Conservation (phyloP, 2,329 filamentous ascomycete species). For the Verticillium tricorpus region DNA sequence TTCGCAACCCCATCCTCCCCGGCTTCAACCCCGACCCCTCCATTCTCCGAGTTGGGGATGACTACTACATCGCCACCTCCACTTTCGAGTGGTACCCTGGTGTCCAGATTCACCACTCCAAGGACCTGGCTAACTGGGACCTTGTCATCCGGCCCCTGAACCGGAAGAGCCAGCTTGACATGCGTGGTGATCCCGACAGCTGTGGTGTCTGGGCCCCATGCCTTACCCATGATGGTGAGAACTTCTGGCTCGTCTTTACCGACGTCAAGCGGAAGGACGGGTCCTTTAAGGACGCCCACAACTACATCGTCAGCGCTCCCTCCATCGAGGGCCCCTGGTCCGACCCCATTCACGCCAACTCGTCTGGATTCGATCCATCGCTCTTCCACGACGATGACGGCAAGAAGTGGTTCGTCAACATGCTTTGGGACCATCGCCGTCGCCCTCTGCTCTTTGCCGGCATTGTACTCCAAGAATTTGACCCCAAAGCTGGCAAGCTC, state of each 20-base stretch:
- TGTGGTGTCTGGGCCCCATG: constrained; percentile 63
- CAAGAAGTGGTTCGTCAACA: constrained; percentile 52
- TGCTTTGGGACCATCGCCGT: constrained; percentile 50
- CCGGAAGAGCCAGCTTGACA: constrained; percentile 47
- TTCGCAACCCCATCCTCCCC: constrained; percentile 51
- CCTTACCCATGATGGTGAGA: constrained; percentile 54
- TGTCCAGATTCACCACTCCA: constrained; percentile 51
- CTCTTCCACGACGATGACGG: constrained; percentile 55
- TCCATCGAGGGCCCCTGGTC: constrained; percentile 57
- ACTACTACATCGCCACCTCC: constrained; percentile 53
- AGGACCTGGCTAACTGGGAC: constrained; percentile 48
- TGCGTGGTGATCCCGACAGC: constrained; percentile 56
- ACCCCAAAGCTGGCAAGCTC: constrained; percentile 41
- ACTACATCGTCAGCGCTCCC: constrained; percentile 55
- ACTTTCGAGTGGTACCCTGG: constrained; percentile 54
- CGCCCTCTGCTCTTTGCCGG: constrained; percentile 48
- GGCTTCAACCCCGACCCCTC: constrained; percentile 55
- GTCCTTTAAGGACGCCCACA: constrained; percentile 59
- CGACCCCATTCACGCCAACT: constrained; percentile 55
- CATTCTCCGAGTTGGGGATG: constrained; percentile 43
- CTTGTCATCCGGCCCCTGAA: constrained; percentile 41
- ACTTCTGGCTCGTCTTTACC: constrained; percentile 61
- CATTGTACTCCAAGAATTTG: constrained; percentile 55
- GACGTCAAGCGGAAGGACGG: constrained; percentile 65
- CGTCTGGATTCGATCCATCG: constrained; percentile 59